Percentiles rank a stretch among this genome's conserved stretches.
Conservation (phyloP, 768 basidiomycete species). For the Hygrocybe coccinea region DNA sequence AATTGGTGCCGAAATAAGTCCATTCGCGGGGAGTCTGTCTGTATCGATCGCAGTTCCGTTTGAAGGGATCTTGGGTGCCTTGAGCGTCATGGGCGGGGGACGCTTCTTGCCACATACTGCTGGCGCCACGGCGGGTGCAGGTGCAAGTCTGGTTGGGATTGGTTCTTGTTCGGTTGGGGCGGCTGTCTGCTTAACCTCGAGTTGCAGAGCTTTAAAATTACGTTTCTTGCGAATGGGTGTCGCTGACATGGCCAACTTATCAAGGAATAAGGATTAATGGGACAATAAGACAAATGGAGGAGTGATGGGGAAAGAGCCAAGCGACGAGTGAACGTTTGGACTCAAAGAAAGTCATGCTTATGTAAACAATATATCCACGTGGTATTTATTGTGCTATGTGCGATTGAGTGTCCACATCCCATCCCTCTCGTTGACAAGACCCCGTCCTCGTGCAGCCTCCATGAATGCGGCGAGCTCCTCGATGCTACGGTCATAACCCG, state of each 20-base stretch:
- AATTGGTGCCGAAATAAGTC: constrained; percentile 50
- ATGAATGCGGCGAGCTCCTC: constrained; percentile 79
- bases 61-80: constrained; percentile 58
- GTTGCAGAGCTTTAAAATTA: constrained; percentile 83
- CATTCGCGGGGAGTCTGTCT: constrained; percentile 44
- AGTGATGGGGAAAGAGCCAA: background rate
- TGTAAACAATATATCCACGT: background rate
- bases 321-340: background rate
- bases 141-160: constrained; percentile 46
- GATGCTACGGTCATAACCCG: constrained; percentile 71
- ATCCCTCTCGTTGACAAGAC: constrained; percentile 62
- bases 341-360: background rate
- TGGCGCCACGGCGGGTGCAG: constrained; percentile 36
- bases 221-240: constrained; percentile 71
- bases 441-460: constrained; percentile 76
- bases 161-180: constrained; percentile 36
- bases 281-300: background rate
- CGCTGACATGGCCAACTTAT: background rate
- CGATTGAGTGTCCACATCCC: constrained; percentile 59
- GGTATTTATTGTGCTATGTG: background rate
- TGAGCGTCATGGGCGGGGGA: constrained; percentile 79
- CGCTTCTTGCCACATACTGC: constrained; percentile 54
- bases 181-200: constrained; percentile 50
- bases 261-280: background rate
- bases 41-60: constrained; percentile 35